phyloP scores from a whole-genome alignment of 2,329 filamentous ascomycete genomes.

The Cytospora piceae region DNA sequence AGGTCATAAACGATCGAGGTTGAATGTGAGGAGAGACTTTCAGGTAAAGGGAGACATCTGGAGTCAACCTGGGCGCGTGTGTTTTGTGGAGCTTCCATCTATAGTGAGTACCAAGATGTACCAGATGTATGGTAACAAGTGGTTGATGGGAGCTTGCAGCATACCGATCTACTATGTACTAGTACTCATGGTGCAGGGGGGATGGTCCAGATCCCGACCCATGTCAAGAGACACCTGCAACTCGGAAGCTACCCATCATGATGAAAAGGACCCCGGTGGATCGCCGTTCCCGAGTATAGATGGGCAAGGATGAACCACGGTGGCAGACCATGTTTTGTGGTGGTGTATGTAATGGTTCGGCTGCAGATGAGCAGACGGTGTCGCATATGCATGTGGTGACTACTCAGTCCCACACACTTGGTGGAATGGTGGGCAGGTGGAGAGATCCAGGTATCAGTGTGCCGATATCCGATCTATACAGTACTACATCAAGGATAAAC shows the following conservation, averaged over 20 bases:
- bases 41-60: slow-evolving; percentile 4
- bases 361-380: neutral
- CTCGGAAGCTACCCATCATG: neutral
- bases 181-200: neutral
- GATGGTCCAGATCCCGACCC: neutral
- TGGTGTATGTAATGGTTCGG: neutral
- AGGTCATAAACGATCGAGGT: slow-evolving; percentile 19
- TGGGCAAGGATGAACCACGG: neutral
- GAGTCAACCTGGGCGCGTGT: slow-evolving; percentile 16
- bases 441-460: neutral
- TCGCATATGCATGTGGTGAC: slow-evolving; percentile 20
- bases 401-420: neutral
- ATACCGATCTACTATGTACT: neutral
- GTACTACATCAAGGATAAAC: neutral
- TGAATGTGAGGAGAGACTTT: slow-evolving; percentile 18
- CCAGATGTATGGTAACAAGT: neutral
- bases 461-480: neutral
- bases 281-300: neutral
- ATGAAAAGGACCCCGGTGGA: neutral
- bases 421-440: neutral
- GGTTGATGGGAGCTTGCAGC: neutral
- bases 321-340: neutral
- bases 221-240: neutral
- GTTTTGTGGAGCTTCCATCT: slow-evolving; percentile 17
- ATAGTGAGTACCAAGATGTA: neutral